These are phyloP conservation scores for Rhinocladiella similis DNA, from an alignment of 2,329 filamentous ascomycete species.

Conservation along the genomic window DNA sequence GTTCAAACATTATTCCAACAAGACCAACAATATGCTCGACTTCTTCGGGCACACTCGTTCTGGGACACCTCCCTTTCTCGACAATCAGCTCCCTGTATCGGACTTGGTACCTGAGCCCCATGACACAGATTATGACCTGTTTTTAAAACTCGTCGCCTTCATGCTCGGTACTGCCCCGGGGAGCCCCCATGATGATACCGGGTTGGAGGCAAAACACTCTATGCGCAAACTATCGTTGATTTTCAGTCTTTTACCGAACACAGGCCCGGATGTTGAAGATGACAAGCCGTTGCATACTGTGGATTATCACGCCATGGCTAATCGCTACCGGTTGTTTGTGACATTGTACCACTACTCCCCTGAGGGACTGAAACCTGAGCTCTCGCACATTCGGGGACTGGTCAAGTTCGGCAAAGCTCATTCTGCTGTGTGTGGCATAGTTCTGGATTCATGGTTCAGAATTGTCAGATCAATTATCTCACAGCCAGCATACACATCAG, in stretches of 20 bases:
- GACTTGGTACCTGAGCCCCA: slow-evolving; percentile 9
- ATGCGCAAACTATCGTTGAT: slow-evolving; percentile 21
- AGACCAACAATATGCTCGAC: slow-evolving; percentile 25
- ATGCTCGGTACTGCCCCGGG: slow-evolving; percentile 7
- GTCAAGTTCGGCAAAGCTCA: slow-evolving; percentile 23
- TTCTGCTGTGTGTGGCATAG: slow-evolving; percentile 16
- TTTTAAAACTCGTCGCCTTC: slow-evolving; percentile 24
- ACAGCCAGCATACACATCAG: not conserved
- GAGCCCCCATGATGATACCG: not conserved
- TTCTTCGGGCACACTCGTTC: slow-evolving; percentile 11
- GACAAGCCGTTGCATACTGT: slow-evolving; percentile 11
- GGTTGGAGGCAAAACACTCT: slow-evolving; percentile 4
- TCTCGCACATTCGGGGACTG: slow-evolving; percentile 16
- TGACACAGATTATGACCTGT: slow-evolving; percentile 25
- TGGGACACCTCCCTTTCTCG: slow-evolving; percentile 14
- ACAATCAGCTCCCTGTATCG: not conserved
- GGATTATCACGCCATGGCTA: slow-evolving; percentile 19
- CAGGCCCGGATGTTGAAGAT: slow-evolving; percentile 12
- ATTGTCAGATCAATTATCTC: slow-evolving; percentile 11
- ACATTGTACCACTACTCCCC: slow-evolving; percentile 24
- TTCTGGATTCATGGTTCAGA: slow-evolving; percentile 21
- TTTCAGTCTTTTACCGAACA: slow-evolving; percentile 26
- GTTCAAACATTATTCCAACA: slow-evolving; percentile 24
- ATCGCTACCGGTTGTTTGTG: slow-evolving; percentile 21
- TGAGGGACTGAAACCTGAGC: slow-evolving; percentile 13